Evolutionary conservation across 2,329 filamentous ascomycete genomes (phyloP).

Genomic region (Aspergillus latus): DNA sequence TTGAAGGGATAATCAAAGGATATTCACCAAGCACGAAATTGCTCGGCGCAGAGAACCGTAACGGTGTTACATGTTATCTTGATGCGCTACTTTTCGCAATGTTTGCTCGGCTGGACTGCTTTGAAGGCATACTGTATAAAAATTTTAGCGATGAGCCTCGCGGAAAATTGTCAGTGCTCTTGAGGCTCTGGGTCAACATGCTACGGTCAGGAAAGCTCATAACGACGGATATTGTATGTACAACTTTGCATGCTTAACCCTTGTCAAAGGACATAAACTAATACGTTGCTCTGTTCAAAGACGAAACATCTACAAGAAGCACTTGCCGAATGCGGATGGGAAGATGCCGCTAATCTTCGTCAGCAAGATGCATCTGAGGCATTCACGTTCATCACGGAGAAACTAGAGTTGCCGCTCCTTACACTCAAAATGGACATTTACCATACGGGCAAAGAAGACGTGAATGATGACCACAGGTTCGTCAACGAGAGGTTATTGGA

Average conservation of each 20-base stretch:
- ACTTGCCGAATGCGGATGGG: constrained; percentile 83
- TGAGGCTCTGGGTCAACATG: constrained; percentile 93
- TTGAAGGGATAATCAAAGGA: constrained; percentile 72
- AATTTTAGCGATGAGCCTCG: constrained; percentile 71
- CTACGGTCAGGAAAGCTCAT: constrained; percentile 82
- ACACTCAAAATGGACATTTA: constrained; percentile 93
- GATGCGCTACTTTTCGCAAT: constrained; percentile 92
- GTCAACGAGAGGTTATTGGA: constrained; percentile 89
- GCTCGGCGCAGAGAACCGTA: constrained; percentile 81
- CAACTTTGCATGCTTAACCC: background rate
- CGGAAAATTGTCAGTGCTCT: constrained; percentile 70
- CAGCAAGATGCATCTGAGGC: constrained; percentile 97
- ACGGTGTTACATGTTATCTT: constrained; percentile 88
- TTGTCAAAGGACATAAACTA: background rate
- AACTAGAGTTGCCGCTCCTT: constrained; percentile 79
- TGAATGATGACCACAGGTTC: constrained; percentile 88
- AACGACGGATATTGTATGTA: constrained; percentile 71
- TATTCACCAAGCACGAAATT: constrained; percentile 72
- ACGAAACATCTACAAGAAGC: constrained; percentile 80
- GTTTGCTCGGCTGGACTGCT: constrained; percentile 86
- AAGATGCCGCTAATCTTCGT: constrained; percentile 70
- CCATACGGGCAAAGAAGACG: constrained; percentile 80
- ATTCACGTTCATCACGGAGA: constrained; percentile 91
- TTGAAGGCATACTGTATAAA: constrained; percentile 86
- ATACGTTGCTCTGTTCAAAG: constrained; percentile 44